Conservation (phyloP, 1,139 yeast genomes). For the Debaryomycetaceae sp. region DNA sequence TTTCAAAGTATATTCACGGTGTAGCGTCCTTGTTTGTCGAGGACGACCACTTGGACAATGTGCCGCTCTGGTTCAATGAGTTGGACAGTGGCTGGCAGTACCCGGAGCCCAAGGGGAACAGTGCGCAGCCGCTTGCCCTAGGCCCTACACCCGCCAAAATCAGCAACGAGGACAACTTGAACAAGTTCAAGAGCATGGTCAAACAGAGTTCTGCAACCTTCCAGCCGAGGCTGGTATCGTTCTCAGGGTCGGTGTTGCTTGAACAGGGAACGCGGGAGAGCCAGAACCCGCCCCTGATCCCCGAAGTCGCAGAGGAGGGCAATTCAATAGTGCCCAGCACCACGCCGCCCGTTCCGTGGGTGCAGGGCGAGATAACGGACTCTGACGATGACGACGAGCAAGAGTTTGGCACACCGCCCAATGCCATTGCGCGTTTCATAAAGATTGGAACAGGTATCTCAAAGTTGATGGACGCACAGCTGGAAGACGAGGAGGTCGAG, state of each 20-base stretch:
- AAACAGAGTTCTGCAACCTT: conserved; percentile 20
- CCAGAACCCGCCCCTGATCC: conserved; percentile 4
- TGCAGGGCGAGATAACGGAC: conserved; percentile 21
- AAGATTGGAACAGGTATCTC: conserved; percentile 69
- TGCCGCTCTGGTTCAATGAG: conserved; percentile 98
- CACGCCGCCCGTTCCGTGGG: conserved; percentile 1
- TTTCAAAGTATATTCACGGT: conserved; percentile 94
- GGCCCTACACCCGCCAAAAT: conserved; percentile 34
- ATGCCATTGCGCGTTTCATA: conserved; percentile 61
- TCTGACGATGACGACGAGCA: conserved; percentile 30
- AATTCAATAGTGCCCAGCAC: conserved; percentile 1
- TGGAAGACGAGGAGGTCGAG: conserved; percentile 76
- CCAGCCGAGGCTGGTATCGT: conserved; percentile 30
- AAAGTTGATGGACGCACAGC: conserved; percentile 34
- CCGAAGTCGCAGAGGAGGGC: conserved; percentile 6
- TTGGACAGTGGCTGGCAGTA: conserved; percentile 95
- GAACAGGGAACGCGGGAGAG: conserved; percentile 3
- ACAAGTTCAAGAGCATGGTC: conserved; percentile 30
- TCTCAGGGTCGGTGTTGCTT: conserved; percentile 27
- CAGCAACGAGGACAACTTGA: conserved; percentile 28
- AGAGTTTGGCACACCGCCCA: conserved; percentile 38
- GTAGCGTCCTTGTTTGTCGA: conserved; percentile 82
- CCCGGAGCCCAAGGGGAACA: conserved; percentile 87
- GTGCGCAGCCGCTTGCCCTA: conserved; percentile 15
- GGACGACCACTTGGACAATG: conserved; percentile 59